Evolutionary conservation across 2,329 filamentous ascomycete genomes (phyloP), one percentile per base, ranked within the genome.

Genomic region (Aspergillus udagawae): DNA sequence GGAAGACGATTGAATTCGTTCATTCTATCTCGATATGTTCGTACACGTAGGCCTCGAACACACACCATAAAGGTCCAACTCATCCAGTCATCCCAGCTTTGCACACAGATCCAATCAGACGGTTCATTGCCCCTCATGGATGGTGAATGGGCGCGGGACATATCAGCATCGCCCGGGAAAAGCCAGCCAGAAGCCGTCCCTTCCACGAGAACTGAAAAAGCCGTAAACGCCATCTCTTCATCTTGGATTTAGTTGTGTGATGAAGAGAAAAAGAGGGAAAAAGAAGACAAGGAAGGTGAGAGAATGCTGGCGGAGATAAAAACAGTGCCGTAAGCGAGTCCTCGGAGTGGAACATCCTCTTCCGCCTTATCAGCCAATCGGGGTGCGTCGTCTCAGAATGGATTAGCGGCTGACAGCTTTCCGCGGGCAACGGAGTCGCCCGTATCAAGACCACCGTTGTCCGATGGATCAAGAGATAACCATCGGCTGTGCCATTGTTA

Each of bases 211-310:
- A 65, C 70, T 72, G 70, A 67, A 49, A 62, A 65, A 71, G 70
- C 59, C 62, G 55, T 63, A 60, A 59, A 65, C 67, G 67, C 67
- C 70, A 60, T 68, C 67, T 73, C 70, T 71, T 73, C 70, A 73
- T 73, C 65, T 73, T 73, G 70, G 70, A 72, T 72, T 73, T 73
- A 73, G 70, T 73, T 73, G 70, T 73, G 70, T 73, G 70, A 73
- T 64, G 67, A 71, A 64, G 62, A 66, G 64, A 67, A 60, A 52
- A 64, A 62, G 61, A 51, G 51, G 60, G 48, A 23, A 45, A 60
- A 25, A 25, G 44, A 57, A 38, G 56, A 60, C 51, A 65, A 63
- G 63, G 64, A 60, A 27, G 42, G 48, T 20, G 44, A 28, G 27
- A 29, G 42, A 23, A 17, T 38, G 32, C 10, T 28, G 20, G 23